phyloP scores from a whole-genome alignment of 2,329 filamentous ascomycete genomes.

The Penicillium sp. region DNA sequence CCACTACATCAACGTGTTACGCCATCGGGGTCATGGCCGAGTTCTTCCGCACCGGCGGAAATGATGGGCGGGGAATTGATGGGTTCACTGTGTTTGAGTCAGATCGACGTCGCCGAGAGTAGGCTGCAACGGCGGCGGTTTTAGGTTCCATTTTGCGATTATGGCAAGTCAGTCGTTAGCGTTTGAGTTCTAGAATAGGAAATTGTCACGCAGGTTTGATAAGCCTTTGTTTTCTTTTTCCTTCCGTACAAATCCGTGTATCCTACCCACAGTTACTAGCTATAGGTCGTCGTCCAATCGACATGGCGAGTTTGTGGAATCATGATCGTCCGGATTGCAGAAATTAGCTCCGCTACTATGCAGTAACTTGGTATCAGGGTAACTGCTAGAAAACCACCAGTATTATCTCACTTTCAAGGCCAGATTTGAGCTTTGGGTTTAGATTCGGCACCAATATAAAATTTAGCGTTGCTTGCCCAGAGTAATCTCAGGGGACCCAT shows the following conservation, averaged over 20 bases:
- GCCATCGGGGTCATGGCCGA: slow-evolving; percentile 42
- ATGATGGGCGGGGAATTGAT: slow-evolving; percentile 40
- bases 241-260: not conserved
- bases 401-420: no score
- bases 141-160: not conserved
- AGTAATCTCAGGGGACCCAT: no score
- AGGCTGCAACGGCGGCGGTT: not conserved
- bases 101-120: slow-evolving; percentile 32
- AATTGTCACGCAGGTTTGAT: not conserved
- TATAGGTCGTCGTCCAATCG: no score
- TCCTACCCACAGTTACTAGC: no score
- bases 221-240: not conserved
- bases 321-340: no score
- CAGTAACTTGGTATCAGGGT: no score
- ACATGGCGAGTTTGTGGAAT: no score
- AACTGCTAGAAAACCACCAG: no score
- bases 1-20: slow-evolving; percentile 43
- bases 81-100: slow-evolving; percentile 43
- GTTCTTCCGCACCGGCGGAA: slow-evolving; percentile 44
- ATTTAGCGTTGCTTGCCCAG: no score
- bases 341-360: no score
- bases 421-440: no score
- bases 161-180: not conserved
- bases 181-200: not conserved
- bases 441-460: not conserved